Evolutionary conservation across 1,284 basidiomycete species (phyloP).

Genomic region (Apiotrichum brassicae): DNA sequence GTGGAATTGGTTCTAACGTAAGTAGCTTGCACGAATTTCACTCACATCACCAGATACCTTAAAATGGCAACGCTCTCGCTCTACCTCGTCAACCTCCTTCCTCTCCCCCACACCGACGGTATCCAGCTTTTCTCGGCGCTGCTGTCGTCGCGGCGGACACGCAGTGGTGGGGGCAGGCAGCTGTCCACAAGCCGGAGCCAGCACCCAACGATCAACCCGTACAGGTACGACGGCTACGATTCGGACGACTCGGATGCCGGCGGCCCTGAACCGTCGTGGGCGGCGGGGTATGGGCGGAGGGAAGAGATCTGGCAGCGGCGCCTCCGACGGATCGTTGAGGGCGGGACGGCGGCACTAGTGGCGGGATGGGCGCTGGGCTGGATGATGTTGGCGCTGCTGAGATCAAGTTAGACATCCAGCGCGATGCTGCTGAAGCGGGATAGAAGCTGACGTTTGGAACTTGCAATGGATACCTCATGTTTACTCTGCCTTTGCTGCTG

Average conservation of each 20-base stretch:
- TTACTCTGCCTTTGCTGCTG: no score
- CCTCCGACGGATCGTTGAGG: constrained; percentile 25
- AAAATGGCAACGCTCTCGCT: constrained; percentile 36
- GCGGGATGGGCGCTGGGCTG: constrained; percentile 25
- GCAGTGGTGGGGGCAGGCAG: background rate
- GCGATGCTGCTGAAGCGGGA: no score
- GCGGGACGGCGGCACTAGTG: constrained; percentile 17
- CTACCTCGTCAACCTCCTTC: constrained; percentile 44
- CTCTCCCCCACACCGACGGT: constrained; percentile 39
- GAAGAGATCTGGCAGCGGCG: constrained; percentile 27
- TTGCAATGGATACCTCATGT: no score
- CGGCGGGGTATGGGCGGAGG: constrained; percentile 12
- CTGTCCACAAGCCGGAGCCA: constrained; percentile 7
- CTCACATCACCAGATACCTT: constrained; percentile 27
- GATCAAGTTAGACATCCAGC: constrained; percentile 32
- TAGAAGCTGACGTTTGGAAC: no score
- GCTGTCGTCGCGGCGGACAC: background rate
- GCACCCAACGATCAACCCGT: constrained; percentile 15
- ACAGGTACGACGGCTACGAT: constrained; percentile 17
- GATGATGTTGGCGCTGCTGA: constrained; percentile 28
- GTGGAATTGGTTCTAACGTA: constrained; percentile 29
- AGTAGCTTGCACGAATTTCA: constrained; percentile 6
- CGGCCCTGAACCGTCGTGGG: constrained; percentile 14
- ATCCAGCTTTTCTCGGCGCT: constrained; percentile 33
- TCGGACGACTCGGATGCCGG: constrained; percentile 26